These are phyloP conservation scores for Fraxinus dipetala DNA, from an alignment of 305 asterid species.

Conservation along the genomic window DNA sequence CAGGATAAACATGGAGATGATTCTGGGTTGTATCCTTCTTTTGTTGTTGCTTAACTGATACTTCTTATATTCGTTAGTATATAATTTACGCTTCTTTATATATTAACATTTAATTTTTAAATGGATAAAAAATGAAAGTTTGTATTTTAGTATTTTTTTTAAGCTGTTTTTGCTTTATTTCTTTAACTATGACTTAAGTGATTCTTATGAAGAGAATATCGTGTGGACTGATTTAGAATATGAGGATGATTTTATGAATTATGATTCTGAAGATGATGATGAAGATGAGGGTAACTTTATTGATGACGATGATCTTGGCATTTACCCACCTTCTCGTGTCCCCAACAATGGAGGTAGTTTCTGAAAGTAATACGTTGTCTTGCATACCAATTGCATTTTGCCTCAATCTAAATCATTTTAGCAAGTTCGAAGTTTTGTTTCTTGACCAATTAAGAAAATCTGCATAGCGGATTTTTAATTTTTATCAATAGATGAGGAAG, in stretches of 20 bases:
- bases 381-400: neutral
- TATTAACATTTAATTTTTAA: neutral
- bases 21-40: slow-evolving; percentile 57
- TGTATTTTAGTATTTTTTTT: neutral
- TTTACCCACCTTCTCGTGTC: slow-evolving; percentile 30
- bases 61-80: neutral
- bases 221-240: slow-evolving; percentile 47
- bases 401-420: neutral
- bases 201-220: slow-evolving; percentile 37
- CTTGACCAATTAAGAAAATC: neutral
- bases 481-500: neutral
- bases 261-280: slow-evolving; percentile 45
- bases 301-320: slow-evolving; percentile 45
- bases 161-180: neutral
- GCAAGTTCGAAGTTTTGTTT: neutral
- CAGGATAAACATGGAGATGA: slow-evolving; percentile 34
- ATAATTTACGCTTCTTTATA: neutral
- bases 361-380: neutral
- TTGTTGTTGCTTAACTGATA: neutral
- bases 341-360: slow-evolving; percentile 53
- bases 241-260: slow-evolving; percentile 41
- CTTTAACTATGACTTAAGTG: slow-evolving; percentile 45
- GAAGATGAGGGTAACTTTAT: slow-evolving; percentile 36
- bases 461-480: neutral
- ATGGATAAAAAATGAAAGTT: neutral